phyloP scores from a whole-genome alignment of 352 stramenopile species.

The Phytophthora multivora region DNA sequence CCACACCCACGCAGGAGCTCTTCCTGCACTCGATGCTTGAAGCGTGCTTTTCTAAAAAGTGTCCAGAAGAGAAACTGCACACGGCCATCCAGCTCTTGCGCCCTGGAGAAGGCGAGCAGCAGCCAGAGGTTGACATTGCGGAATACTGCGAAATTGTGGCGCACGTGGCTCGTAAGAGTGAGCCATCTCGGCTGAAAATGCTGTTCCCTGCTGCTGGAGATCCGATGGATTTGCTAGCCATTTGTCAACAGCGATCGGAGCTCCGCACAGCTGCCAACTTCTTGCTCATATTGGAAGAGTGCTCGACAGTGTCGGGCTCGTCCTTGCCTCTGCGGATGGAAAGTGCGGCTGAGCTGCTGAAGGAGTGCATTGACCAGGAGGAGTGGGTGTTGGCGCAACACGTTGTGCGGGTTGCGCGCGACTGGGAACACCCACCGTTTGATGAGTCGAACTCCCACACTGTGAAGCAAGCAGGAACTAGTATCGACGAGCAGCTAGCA shows the following conservation, averaged over 20 bases:
- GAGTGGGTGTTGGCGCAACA: slow-evolving; percentile 77
- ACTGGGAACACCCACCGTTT: slow-evolving; percentile 58
- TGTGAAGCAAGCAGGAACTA: slow-evolving; percentile 13
- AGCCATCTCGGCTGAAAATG: slow-evolving; percentile 72
- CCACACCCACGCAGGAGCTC: slow-evolving; percentile 76
- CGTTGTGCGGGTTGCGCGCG: slow-evolving; percentile 80
- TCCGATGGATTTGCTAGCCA: slow-evolving; percentile 61
- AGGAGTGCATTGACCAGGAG: slow-evolving; percentile 77
- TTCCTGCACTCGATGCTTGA: slow-evolving; percentile 86
- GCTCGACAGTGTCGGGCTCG: slow-evolving; percentile 38
- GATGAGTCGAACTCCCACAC: slow-evolving; percentile 21
- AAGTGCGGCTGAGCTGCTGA: slow-evolving; percentile 65
- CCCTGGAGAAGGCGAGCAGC: slow-evolving; percentile 15
- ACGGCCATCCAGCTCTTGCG: slow-evolving; percentile 60
- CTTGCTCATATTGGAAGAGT: slow-evolving; percentile 78
- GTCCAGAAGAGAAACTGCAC: slow-evolving; percentile 45
- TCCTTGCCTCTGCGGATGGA: slow-evolving; percentile 46
- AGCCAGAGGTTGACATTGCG: slow-evolving; percentile 49
- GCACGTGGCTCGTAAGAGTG: slow-evolving; percentile 83
- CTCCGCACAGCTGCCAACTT: slow-evolving; percentile 85
- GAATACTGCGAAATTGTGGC: slow-evolving; percentile 88
- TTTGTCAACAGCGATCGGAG: slow-evolving; percentile 71
- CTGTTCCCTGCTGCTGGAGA: slow-evolving; percentile 76
- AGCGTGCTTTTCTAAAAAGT: slow-evolving; percentile 55
- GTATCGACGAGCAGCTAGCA: slow-evolving; percentile 71